Conservation (phyloP, 208 protist species). For the Acanthamoeba sp. region DNA sequence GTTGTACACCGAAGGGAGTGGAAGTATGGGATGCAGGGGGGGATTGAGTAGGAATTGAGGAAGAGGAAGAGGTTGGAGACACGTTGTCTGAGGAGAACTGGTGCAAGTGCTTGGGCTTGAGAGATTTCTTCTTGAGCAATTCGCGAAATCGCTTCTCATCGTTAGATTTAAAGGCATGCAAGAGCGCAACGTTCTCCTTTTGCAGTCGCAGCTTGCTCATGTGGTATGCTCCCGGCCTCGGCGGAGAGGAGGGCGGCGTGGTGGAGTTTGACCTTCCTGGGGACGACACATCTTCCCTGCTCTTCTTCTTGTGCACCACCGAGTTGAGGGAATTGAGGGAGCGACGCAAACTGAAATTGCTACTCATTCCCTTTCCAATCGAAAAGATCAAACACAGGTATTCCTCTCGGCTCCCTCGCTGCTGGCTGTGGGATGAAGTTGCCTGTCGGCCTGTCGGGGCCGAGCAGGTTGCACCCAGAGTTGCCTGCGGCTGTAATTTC, state of each 20-base stretch:
- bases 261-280: not conserved
- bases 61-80: not conserved
- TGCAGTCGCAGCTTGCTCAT: not conserved
- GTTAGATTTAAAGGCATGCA: not conserved
- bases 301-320: constrained; percentile 56
- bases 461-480: too few species aligned
- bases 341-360: not conserved
- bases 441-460: too few species aligned
- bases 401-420: too few species aligned
- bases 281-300: constrained; percentile 11
- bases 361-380: not conserved
- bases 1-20: not conserved
- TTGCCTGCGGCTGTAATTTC: too few species aligned
- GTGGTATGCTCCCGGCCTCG: not conserved
- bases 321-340: constrained; percentile 28
- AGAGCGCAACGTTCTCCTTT: constrained; percentile 25
- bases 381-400: too few species aligned
- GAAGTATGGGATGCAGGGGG: not conserved
- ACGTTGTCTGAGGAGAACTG: not conserved
- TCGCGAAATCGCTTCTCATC: constrained; percentile 30
- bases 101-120: not conserved
- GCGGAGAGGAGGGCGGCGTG: constrained; percentile 25
- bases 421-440: too few species aligned
- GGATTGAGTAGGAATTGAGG: not conserved
- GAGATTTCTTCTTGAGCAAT: constrained; percentile 12